Evolutionary conservation across 805 yeast genomes (phyloP).

Genomic region (Torulaspora indica): DNA sequence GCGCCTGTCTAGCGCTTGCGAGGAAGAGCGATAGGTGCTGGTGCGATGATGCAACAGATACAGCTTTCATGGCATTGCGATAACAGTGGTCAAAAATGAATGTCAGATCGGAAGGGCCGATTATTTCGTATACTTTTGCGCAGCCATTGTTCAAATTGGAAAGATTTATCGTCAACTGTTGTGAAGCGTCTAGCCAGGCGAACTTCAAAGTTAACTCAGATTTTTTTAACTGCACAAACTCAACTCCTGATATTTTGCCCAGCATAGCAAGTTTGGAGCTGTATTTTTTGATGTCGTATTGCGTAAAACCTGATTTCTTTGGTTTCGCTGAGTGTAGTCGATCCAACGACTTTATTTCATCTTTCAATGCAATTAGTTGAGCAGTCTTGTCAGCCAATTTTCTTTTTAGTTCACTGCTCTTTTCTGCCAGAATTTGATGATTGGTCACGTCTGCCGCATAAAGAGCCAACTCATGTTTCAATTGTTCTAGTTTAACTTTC

Average conservation of each 20-base stretch:
- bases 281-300: conserved; percentile 13
- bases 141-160: not conserved
- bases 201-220: conserved; percentile 11
- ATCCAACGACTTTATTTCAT: conserved; percentile 11
- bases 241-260: conserved; percentile 18
- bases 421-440: conserved; percentile 5
- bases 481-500: conserved; percentile 17
- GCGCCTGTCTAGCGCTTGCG: conserved; percentile 5
- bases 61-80: not conserved
- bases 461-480: conserved; percentile 16
- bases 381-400: conserved; percentile 5
- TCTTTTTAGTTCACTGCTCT: conserved; percentile 2
- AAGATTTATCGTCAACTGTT: conserved; percentile 5
- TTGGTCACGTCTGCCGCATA: conserved; percentile 13
- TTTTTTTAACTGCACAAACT: conserved; percentile 11
- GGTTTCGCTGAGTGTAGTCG: conserved; percentile 1
- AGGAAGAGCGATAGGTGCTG: conserved; percentile 2
- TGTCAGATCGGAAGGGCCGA: not conserved
- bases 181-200: not conserved
- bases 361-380: conserved; percentile 8
- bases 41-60: not conserved
- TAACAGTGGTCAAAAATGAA: conserved; percentile 3
- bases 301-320: conserved; percentile 8
- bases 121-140: not conserved
- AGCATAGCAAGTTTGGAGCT: conserved; percentile 10